Base-by-base conservation (phyloP, 129 eudicot species). In the Flaveria sonorensis region DNA sequence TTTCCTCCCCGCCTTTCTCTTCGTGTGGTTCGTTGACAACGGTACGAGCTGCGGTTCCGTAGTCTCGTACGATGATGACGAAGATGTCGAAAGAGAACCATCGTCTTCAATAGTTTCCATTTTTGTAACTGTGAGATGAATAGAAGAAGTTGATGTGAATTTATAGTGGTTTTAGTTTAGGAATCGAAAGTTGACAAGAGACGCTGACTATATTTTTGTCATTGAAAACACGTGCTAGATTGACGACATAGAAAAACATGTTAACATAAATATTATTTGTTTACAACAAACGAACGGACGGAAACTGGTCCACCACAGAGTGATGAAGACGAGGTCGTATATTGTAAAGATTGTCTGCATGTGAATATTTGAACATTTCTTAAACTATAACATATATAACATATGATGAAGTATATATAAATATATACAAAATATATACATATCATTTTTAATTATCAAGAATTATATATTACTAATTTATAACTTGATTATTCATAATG, bases 1-100 rank as follows among this genome's bases (percentile, higher is more conserved):
- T 68, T 75, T 83, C 64, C 78, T 74, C 13, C 84, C 84, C 0
- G 84, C 43, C 36, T 79, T 83, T 23, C 84, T 64, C 43, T 79
- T 79, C 0, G 30, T 10, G 10, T 6, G 40, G 36, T 3, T 30
- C 1, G 45, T 55, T 0, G 12, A 15, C 43, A 77, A 10, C 7
- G 36, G 20, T 48, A 64, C 57, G 1, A 14, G 5, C 50, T 45
- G 11, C 10, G 11, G 42, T 5, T 47, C 2, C 4, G 20, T 6
- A 63, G 50, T 39, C 4, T 76, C 82, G 23, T 62, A 71, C 4
- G 82, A 55, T 0, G 80, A 83, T 0, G 82, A 72, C 2, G 86
- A 81, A 1, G 84, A 56, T 1, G 84, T 26, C 3, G 80, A 82
- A 51, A 68, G 73, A 66, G 83, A 77, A 46, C 50, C 60, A 53